Percentiles rank a stretch among this genome's conserved stretches.
Conservation (phyloP, 805 yeast species). For the Candida boleticola region DNA sequence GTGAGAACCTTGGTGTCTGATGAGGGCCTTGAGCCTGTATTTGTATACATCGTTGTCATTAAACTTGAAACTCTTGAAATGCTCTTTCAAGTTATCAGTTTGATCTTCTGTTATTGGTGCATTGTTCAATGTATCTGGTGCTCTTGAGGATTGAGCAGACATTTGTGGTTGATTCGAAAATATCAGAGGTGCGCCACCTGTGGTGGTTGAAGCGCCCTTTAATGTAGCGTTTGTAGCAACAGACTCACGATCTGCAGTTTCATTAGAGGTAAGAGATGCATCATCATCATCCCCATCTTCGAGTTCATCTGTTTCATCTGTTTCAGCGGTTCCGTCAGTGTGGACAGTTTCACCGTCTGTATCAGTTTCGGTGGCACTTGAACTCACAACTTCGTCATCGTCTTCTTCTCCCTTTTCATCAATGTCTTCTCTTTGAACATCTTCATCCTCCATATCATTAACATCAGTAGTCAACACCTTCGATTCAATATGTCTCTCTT, state of each 20-base stretch:
- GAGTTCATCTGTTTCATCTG: constrained; percentile 15
- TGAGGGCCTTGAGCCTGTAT: constrained; percentile 67
- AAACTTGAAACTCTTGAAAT: constrained; percentile 37
- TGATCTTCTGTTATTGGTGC: constrained; percentile 40
- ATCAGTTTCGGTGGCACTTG: constrained; percentile 12
- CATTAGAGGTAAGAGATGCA: constrained; percentile 16
- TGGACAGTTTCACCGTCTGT: constrained; percentile 12
- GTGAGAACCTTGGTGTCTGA: constrained; percentile 88
- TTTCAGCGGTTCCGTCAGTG: constrained; percentile 18
- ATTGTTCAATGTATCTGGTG: constrained; percentile 29
- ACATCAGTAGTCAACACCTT: constrained; percentile 27
- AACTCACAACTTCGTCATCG: constrained; percentile 19
- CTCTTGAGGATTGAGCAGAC: not conserved
- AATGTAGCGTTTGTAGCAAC: constrained; percentile 8
- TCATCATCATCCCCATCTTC: constrained; percentile 21
- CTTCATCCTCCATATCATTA: constrained; percentile 31
- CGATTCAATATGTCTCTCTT: constrained; percentile 14
- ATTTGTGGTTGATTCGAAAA: not conserved
- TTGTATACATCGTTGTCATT: constrained; percentile 40
- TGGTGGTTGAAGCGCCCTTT: constrained; percentile 9
- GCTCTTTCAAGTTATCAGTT: constrained; percentile 31
- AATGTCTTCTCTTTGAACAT: constrained; percentile 36
- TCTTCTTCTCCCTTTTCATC: constrained; percentile 33
- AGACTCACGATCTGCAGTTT: constrained; percentile 11
- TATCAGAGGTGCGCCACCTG: constrained; percentile 7